Evolutionary conservation across 2,329 filamentous ascomycete genomes (phyloP).

Genomic region (Calycina marina): DNA sequence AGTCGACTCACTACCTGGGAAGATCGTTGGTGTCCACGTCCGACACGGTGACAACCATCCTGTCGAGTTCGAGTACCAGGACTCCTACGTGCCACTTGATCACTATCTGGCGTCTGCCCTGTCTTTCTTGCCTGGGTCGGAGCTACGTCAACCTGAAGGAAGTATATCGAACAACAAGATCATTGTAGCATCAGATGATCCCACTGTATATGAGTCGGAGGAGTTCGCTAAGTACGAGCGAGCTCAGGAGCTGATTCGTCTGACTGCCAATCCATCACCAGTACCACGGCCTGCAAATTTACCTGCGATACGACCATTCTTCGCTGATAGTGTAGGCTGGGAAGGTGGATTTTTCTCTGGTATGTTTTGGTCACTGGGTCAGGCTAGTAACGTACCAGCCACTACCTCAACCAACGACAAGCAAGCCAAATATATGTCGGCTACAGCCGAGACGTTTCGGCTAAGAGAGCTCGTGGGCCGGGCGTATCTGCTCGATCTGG

Average conservation of each 20-base stretch:
- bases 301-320: conserved; percentile 42
- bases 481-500: conserved; percentile 71
- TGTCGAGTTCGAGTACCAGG: conserved; percentile 59
- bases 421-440: conserved; percentile 22
- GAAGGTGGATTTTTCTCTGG: conserved; percentile 74
- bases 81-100: conserved; percentile 64
- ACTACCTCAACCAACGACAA: conserved; percentile 21
- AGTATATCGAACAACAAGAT: conserved; percentile 31
- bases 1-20: conserved; percentile 28
- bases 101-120: conserved; percentile 49
- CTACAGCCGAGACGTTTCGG: conserved; percentile 36
- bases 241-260: conserved; percentile 63
- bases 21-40: conserved; percentile 59
- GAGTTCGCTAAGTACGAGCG: conserved; percentile 44
- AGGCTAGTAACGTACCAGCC: conserved; percentile 9
- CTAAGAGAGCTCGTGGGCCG: conserved; percentile 61
- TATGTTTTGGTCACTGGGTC: conserved; percentile 65
- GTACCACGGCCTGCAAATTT: conserved; percentile 11
- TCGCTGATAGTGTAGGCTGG: conserved; percentile 70
- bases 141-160: conserved; percentile 23
- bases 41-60: conserved; percentile 70
- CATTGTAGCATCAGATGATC: conserved; percentile 69
- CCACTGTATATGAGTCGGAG: conserved; percentile 51
- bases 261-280: conserved; percentile 43
- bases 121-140: conserved; percentile 28